phyloP scores from a whole-genome alignment of 139 green algal genomes.

The Chlamydomonas incerta region DNA sequence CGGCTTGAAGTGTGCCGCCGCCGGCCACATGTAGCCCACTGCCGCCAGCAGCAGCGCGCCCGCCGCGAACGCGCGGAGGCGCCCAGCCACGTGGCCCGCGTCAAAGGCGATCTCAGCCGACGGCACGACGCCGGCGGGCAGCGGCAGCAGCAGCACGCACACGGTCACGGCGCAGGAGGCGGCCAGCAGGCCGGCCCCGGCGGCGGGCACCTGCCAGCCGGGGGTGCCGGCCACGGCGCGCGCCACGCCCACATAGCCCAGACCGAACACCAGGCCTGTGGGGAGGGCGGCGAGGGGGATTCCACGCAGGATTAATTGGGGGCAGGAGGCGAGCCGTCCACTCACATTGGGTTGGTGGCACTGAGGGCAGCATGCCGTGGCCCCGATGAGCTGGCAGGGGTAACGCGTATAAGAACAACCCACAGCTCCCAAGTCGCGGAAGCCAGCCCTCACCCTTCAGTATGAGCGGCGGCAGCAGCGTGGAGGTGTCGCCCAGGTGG shows the following conservation, averaged over 20 bases:
- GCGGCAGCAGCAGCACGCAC: slow-evolving; percentile 12
- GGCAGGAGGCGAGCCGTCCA: background rate
- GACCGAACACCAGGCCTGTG: background rate
- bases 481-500: slow-evolving; percentile 11
- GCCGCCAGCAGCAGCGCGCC: slow-evolving; percentile 40
- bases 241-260: slow-evolving; percentile 11
- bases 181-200: background rate
- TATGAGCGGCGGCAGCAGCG: slow-evolving; percentile 37
- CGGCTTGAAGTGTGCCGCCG: slow-evolving; percentile 27
- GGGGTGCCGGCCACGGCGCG: background rate
- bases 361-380: no score
- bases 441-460: slow-evolving; percentile 40
- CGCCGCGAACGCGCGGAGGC: slow-evolving; percentile 21
- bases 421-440: no score
- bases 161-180: background rate
- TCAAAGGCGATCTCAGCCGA: slow-evolving; percentile 41
- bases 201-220: slow-evolving; percentile 16
- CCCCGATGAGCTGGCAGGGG: no score
- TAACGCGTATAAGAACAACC: no score
- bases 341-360: no score
- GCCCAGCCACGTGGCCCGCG: background rate
- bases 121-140: background rate
- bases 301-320: no score
- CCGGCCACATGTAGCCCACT: slow-evolving; percentile 38
- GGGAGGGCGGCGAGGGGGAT: background rate